Conservation (phyloP, 2,329 filamentous ascomycete genomes). For the Aspergillus luchuensis region DNA sequence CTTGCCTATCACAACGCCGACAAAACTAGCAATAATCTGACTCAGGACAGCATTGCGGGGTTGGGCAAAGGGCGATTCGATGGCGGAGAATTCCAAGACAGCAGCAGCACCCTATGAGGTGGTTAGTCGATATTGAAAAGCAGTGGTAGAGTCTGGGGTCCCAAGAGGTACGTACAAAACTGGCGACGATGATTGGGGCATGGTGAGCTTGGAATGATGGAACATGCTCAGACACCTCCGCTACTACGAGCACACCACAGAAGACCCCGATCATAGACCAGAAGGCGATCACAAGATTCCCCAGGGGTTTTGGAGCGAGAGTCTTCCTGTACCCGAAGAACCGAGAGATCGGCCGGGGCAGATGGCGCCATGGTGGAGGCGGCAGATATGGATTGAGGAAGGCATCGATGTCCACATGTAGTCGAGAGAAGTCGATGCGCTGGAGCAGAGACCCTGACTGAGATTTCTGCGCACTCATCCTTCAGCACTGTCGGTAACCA, state of each 20-base stretch:
- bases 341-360: constrained; percentile 68
- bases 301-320: constrained; percentile 43
- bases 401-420: constrained; percentile 74
- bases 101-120: constrained; percentile 67
- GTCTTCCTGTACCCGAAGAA: constrained; percentile 65
- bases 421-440: constrained; percentile 29
- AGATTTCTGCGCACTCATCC: constrained; percentile 8
- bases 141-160: not conserved
- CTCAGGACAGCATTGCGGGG: constrained; percentile 69
- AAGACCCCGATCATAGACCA: constrained; percentile 70
- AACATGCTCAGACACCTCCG: constrained; percentile 58
- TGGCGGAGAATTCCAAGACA: constrained; percentile 72
- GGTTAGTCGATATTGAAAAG: constrained; percentile 10
- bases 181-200: constrained; percentile 66
- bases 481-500: constrained; percentile 4
- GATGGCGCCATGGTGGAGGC: constrained; percentile 60
- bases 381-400: constrained; percentile 72
- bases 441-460: constrained; percentile 1
- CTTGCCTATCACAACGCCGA: constrained; percentile 65
- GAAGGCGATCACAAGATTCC: constrained; percentile 60
- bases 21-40: constrained; percentile 63
- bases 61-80: constrained; percentile 72
- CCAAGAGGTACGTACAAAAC: constrained; percentile 60
- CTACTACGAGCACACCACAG: constrained; percentile 61
- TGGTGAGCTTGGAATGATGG: constrained; percentile 55